phyloP scores from a whole-genome alignment of 1,284 basidiomycete genomes.

The Ustilago cynodontis region DNA sequence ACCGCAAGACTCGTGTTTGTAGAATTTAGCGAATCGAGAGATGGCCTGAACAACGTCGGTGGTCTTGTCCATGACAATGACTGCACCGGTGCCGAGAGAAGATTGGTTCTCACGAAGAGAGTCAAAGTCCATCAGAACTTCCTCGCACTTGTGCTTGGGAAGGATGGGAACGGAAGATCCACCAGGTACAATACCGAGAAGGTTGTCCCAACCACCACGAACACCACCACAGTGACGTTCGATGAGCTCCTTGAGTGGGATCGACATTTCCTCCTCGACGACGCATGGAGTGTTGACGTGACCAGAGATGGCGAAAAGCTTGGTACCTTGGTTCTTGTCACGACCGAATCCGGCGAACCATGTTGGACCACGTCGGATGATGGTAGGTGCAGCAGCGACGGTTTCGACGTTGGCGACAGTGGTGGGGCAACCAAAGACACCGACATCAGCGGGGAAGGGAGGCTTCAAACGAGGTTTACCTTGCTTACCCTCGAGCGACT shows the following conservation, averaged over 20 bases:
- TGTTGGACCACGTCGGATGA: slow-evolving; percentile 87
- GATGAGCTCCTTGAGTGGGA: slow-evolving; percentile 90
- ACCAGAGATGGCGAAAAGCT: slow-evolving; percentile 93
- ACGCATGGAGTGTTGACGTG: slow-evolving; percentile 99
- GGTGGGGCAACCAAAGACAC: slow-evolving; percentile 94
- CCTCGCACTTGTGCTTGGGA: slow-evolving; percentile 75
- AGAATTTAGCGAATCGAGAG: slow-evolving; percentile 81
- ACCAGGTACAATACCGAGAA: slow-evolving; percentile 93
- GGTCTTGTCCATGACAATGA: slow-evolving; percentile 98
- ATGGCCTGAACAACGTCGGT: slow-evolving; percentile 89
- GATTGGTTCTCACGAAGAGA: slow-evolving; percentile 94
- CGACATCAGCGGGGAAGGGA: slow-evolving; percentile 99
- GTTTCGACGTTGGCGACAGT: slow-evolving; percentile 99
- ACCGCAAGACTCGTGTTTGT: slow-evolving; percentile 96
- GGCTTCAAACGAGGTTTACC: slow-evolving; percentile 98
- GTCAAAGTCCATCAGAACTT: slow-evolving; percentile 89
- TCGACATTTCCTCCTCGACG: slow-evolving; percentile 98
- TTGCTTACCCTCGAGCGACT: slow-evolving; percentile 95
- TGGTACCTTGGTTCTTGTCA: slow-evolving; percentile 93
- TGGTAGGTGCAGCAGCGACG: slow-evolving; percentile 95
- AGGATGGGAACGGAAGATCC: slow-evolving; percentile 96
- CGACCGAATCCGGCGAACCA: slow-evolving; percentile 96
- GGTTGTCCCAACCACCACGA: slow-evolving; percentile 93
- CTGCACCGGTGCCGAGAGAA: slow-evolving; percentile 95
- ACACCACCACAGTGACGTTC: slow-evolving; percentile 98